Conservation (phyloP, 129 eudicot species). For the Solidago caesia region DNA sequence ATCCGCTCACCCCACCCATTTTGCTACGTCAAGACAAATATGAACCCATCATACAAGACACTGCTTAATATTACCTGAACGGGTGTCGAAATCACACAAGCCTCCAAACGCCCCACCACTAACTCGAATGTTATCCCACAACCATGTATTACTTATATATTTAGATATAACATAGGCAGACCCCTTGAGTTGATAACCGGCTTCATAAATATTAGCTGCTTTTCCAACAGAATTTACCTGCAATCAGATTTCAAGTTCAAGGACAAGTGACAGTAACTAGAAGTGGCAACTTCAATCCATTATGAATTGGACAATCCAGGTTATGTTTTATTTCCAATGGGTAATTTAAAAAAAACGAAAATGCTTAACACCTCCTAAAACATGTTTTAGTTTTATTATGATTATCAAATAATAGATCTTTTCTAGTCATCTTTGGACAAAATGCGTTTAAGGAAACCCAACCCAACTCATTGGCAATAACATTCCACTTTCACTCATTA, state of each 20-base stretch:
- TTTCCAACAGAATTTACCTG: conserved; percentile 99
- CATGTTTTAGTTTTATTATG: background rate
- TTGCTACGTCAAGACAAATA: conserved; percentile 3
- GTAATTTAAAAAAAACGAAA: background rate
- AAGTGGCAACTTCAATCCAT: background rate
- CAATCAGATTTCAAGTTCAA: conserved; percentile 16
- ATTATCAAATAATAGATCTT: background rate
- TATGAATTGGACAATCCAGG: background rate
- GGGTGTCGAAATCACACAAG: conserved; percentile 91
- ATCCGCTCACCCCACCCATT: background rate
- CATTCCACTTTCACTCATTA: conserved; percentile 2
- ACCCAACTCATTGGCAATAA: background rate
- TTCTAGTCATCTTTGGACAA: background rate
- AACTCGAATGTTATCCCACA: conserved; percentile 98
- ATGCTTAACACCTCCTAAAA: background rate
- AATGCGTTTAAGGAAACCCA: conserved; percentile 5
- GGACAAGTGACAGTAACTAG: background rate
- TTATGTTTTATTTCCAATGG: background rate
- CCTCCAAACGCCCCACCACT: conserved; percentile 99
- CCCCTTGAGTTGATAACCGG: conserved; percentile 88
- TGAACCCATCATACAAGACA: conserved; percentile 16
- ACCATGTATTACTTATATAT: conserved; percentile 80
- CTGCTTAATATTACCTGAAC: conserved; percentile 58
- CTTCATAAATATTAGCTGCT: conserved; percentile 87
- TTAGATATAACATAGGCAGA: conserved; percentile 94